Percentiles rank a stretch among this genome's conserved stretches.
Conservation (phyloP, 1,139 yeast species). For the Suhomyces kunorum region DNA sequence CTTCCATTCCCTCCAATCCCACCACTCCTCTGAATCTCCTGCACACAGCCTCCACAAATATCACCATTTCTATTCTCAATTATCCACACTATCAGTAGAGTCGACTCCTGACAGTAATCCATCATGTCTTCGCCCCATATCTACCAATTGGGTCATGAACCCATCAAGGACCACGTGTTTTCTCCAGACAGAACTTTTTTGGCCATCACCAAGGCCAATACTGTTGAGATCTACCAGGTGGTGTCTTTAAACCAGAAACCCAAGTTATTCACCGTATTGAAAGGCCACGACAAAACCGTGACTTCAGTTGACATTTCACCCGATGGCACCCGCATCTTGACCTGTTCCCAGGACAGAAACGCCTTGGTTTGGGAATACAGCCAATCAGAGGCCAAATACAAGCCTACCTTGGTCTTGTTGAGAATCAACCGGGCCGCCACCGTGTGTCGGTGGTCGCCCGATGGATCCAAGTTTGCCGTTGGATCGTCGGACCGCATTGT, state of each 20-base stretch:
- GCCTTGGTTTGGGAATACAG: slow-evolving; percentile 92
- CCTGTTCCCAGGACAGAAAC: slow-evolving; percentile 97
- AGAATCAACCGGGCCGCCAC: slow-evolving; percentile 96
- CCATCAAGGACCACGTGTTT: slow-evolving; percentile 90
- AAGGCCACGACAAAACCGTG: slow-evolving; percentile 91
- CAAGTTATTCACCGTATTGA: slow-evolving; percentile 58
- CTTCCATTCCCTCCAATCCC: background rate
- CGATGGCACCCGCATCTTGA: slow-evolving; percentile 81
- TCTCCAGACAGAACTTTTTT: slow-evolving; percentile 65
- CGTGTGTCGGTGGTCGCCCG: slow-evolving; percentile 90
- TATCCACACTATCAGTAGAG: slow-evolving; percentile 30
- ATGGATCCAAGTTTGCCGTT: slow-evolving; percentile 91
- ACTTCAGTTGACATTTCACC: slow-evolving; percentile 92
- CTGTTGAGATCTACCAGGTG: slow-evolving; percentile 72
- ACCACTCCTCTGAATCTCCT: background rate
- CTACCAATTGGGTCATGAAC: slow-evolving; percentile 75
- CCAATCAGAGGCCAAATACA: slow-evolving; percentile 50
- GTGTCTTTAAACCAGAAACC: slow-evolving; percentile 40
- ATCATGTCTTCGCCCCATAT: slow-evolving; percentile 34
- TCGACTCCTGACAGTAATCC: slow-evolving; percentile 30
- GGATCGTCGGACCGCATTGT: slow-evolving; percentile 94
- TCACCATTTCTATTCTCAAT: background rate
- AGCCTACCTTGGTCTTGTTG: slow-evolving; percentile 88
- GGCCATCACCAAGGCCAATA: slow-evolving; percentile 79
- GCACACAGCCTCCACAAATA: background rate